Evolutionary conservation across 371 early-diverging fungal genomes (phyloP).

Genomic region (Circinella minor): DNA sequence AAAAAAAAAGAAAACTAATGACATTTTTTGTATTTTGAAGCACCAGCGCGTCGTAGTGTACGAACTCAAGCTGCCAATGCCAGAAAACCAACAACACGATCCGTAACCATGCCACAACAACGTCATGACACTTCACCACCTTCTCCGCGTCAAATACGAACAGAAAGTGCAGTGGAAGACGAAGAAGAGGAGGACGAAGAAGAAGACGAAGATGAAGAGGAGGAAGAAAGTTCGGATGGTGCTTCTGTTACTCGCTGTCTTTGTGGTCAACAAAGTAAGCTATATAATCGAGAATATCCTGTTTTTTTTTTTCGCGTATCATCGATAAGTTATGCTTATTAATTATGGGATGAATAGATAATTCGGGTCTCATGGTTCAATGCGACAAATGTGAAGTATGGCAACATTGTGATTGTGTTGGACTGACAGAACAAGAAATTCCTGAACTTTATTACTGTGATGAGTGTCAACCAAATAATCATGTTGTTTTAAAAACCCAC

Average conservation of each 20-base stretch:
- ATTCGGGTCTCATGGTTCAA: conserved; percentile 85
- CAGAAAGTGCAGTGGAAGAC: conserved; percentile 1
- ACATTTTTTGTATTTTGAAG: conserved; percentile 8
- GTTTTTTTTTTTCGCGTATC: not conserved
- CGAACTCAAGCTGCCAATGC: conserved; percentile 20
- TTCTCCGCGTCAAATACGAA: not conserved
- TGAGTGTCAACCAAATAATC: conserved; percentile 78
- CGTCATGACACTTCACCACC: not conserved
- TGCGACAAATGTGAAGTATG: conserved; percentile 90
- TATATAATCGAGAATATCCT: not conserved
- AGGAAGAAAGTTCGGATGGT: conserved; percentile 58
- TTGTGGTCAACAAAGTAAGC: conserved; percentile 75
- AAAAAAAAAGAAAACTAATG: not conserved
- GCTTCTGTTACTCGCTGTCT: conserved; percentile 85
- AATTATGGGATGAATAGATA: conserved; percentile 44
- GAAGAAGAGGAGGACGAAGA: conserved; percentile 9
- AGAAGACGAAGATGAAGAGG: conserved; percentile 20
- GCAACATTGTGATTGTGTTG: conserved; percentile 91
- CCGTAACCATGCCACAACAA: conserved; percentile 11
- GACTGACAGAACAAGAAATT: conserved; percentile 64
- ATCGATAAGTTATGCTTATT: not conserved
- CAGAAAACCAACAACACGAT: conserved; percentile 24
- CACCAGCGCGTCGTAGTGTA: conserved; percentile 28
- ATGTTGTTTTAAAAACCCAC: conserved; percentile 49
- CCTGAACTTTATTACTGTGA: conserved; percentile 92